Conservation (phyloP, 2,329 filamentous ascomycete species). For the Trichoderma endophyticum region DNA sequence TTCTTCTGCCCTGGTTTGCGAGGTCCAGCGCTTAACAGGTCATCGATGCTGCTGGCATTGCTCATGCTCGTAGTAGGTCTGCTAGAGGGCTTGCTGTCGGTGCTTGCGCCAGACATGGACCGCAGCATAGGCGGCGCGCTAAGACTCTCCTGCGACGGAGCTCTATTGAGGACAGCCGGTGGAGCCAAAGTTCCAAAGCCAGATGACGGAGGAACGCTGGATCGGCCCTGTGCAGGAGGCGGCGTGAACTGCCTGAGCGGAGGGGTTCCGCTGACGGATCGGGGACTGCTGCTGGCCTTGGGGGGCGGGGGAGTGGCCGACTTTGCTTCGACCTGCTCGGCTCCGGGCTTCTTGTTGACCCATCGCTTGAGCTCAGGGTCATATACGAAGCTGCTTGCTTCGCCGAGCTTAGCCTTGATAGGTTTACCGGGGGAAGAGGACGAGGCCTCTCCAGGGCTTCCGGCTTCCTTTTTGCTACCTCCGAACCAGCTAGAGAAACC, state of each 20-base stretch:
- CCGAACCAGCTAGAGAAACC: slow-evolving; percentile 83
- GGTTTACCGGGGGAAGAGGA: slow-evolving; percentile 55
- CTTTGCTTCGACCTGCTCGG: slow-evolving; percentile 57
- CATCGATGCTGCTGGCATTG: slow-evolving; percentile 91
- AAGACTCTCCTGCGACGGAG: slow-evolving; percentile 38
- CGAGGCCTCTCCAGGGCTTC: slow-evolving; percentile 33
- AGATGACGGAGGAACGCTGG: slow-evolving; percentile 34
- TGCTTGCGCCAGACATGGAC: slow-evolving; percentile 47
- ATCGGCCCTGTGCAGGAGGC: slow-evolving; percentile 30
- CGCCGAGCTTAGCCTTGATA: slow-evolving; percentile 91
- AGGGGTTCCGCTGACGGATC: slow-evolving; percentile 53
- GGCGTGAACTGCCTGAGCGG: slow-evolving; percentile 41
- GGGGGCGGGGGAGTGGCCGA: slow-evolving; percentile 78
- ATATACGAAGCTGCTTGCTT: slow-evolving; percentile 89
- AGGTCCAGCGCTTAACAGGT: slow-evolving; percentile 73
- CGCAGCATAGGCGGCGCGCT: slow-evolving; percentile 45
- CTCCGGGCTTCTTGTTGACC: slow-evolving; percentile 90
- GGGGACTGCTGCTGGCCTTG: slow-evolving; percentile 50
- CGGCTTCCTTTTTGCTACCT: slow-evolving; percentile 61
- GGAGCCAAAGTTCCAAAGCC: slow-evolving; percentile 27
- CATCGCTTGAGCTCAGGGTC: slow-evolving; percentile 96
- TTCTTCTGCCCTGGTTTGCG: slow-evolving; percentile 65
- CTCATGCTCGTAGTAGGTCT: slow-evolving; percentile 79
- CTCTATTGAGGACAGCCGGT: slow-evolving; percentile 33
- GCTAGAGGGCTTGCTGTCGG: slow-evolving; percentile 52